Evolutionary conservation across 768 basidiomycete species (phyloP).

Genomic region (Panaeolus cyanescens): DNA sequence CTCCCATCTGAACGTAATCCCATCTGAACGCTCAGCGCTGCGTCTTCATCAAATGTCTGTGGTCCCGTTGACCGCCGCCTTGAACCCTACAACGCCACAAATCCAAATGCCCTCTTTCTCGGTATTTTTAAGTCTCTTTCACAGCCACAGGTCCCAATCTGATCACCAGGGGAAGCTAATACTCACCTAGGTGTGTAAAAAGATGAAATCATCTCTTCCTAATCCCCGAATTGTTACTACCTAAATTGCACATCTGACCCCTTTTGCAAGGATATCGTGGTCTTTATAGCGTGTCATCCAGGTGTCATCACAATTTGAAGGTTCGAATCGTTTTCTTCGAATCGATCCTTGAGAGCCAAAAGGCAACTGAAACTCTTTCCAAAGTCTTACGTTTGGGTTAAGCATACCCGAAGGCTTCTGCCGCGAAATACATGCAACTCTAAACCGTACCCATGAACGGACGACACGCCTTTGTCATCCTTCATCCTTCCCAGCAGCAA

Average conservation of each 20-base stretch:
- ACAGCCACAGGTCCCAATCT: neutral
- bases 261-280: too few species aligned
- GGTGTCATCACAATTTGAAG: too few species aligned
- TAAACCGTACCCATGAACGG: neutral
- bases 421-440: constrained; percentile 3
- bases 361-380: neutral
- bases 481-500: neutral
- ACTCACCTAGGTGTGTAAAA: neutral
- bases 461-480: neutral
- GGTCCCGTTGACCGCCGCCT: neutral
- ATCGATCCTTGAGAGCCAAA: too few species aligned
- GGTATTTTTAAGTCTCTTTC: neutral
- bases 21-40: neutral
- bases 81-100: neutral
- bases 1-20: neutral
- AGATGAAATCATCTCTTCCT: neutral
- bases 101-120: neutral
- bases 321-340: too few species aligned
- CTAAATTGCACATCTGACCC: neutral
- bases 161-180: neutral
- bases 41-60: neutral
- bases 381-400: neutral
- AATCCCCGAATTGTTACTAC: neutral
- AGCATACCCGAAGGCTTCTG: neutral
- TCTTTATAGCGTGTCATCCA: too few species aligned